Evolutionary conservation across 805 yeast species (phyloP).

Genomic region (Cyberlindnera petersonii): DNA sequence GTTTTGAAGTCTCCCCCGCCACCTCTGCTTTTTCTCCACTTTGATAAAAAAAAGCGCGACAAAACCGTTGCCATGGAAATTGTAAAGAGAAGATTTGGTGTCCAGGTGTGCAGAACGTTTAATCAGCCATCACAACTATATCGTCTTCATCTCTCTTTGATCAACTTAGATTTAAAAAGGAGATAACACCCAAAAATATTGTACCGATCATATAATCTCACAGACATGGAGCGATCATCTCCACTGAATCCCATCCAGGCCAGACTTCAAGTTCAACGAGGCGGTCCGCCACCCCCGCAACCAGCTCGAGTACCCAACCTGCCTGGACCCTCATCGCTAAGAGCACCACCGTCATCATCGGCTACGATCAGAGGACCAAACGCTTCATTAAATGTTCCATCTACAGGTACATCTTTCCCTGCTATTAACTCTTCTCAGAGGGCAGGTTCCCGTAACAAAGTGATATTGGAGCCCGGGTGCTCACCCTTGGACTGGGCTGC

Average conservation of each 20-base stretch:
- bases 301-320: neutral
- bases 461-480: slow-evolving; percentile 68
- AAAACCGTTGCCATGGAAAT: neutral
- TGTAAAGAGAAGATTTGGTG: neutral
- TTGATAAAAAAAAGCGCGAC: too few species aligned
- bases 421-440: slow-evolving; percentile 20
- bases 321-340: neutral
- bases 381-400: neutral
- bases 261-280: slow-evolving; percentile 5
- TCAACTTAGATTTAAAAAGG: neutral
- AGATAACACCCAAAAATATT: too few species aligned
- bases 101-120: slow-evolving; percentile 1
- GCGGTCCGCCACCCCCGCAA: neutral
- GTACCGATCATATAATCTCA: too few species aligned
- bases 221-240: slow-evolving; percentile 1
- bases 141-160: neutral
- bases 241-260: slow-evolving; percentile 8
- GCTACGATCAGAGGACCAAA: slow-evolving; percentile 2
- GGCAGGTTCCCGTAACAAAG: slow-evolving; percentile 44
- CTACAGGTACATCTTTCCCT: slow-evolving; percentile 11
- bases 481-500: slow-evolving; percentile 88
- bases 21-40: too few species aligned
- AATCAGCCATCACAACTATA: neutral
- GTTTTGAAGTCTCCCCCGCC: too few species aligned
- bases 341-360: slow-evolving; percentile 4